A percentile compares a stretch with the other conserved stretches of the same genome.
phyloP scores from a whole-genome alignment of 1,284 basidiomycete genomes.

The Neonothopanus nambi region DNA sequence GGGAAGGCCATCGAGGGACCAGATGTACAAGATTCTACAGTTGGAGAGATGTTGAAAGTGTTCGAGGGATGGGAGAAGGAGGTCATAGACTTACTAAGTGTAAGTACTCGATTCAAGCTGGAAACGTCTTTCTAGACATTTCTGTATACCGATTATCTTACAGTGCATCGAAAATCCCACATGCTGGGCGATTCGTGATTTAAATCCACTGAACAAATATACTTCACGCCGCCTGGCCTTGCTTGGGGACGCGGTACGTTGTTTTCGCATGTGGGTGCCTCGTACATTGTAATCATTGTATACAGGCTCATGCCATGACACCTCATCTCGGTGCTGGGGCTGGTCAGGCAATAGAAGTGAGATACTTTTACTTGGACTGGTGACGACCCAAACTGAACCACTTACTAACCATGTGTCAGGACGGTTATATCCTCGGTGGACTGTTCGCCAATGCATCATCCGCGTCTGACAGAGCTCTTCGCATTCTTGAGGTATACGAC shows the following conservation, averaged over 20 bases:
- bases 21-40: constrained; percentile 34
- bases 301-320: constrained; percentile 30
- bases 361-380: not conserved
- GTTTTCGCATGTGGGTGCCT: constrained; percentile 12
- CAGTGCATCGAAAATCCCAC: constrained; percentile 16
- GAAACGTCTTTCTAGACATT: not conserved
- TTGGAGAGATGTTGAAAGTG: constrained; percentile 28
- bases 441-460: constrained; percentile 13
- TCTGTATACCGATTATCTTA: not conserved
- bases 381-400: no score
- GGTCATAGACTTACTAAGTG: constrained; percentile 40
- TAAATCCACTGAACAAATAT: constrained; percentile 30
- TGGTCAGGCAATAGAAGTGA: constrained; percentile 34
- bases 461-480: not conserved
- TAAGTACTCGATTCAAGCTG: constrained; percentile 20
- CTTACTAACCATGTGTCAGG: constrained; percentile 13
- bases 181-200: constrained; percentile 19
- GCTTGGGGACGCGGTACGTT: constrained; percentile 35
- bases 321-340: constrained; percentile 33
- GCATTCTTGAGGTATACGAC: constrained; percentile 20
- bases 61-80: constrained; percentile 45
- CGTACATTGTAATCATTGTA: not conserved
- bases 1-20: constrained; percentile 34
- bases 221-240: constrained; percentile 29
- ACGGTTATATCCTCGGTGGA: constrained; percentile 23